These are phyloP conservation scores for Litsea cubeba DNA, from an alignment of 164 flowering plant species.

Conservation along the genomic window DNA sequence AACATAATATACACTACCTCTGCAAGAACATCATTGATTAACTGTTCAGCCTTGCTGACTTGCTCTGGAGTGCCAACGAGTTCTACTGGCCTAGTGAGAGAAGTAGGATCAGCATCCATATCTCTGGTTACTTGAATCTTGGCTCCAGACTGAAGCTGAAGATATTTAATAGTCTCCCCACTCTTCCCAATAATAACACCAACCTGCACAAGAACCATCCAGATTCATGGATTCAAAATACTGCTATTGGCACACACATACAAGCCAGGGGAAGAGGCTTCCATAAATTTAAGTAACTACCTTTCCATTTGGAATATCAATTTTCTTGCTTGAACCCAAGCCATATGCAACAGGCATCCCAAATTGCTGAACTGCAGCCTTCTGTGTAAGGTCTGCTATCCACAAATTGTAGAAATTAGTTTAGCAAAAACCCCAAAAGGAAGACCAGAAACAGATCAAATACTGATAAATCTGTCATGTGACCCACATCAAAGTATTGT, in stretches of 20 bases:
- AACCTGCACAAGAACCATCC: conserved; percentile 27
- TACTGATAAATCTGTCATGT: background rate
- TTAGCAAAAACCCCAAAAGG: background rate
- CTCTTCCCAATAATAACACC: conserved; percentile 98
- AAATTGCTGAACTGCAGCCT: conserved; percentile 27
- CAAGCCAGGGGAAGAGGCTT: background rate
- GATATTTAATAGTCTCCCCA: conserved; percentile 94
- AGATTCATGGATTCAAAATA: background rate
- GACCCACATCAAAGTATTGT: no score
- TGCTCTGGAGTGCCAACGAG: conserved; percentile 82
- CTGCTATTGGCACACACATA: background rate
- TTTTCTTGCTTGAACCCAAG: conserved; percentile 70
- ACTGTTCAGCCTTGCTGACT: conserved; percentile 80
- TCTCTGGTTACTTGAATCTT: conserved; percentile 97
- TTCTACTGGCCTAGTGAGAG: conserved; percentile 67
- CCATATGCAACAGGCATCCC: conserved; percentile 46
- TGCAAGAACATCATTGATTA: conserved; percentile 77
- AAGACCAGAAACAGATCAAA: background rate
- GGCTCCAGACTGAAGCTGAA: conserved; percentile 93
- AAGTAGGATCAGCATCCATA: conserved; percentile 81
- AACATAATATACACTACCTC: conserved; percentile 45
- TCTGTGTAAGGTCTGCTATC: conserved; percentile 44
- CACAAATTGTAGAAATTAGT: background rate
- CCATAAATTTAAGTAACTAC: background rate
- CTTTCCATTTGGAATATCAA: conserved; percentile 91